These are phyloP conservation scores for Mucor mucedo DNA, from an alignment of 371 early-diverging fungal genomes.

Conservation along the genomic window DNA sequence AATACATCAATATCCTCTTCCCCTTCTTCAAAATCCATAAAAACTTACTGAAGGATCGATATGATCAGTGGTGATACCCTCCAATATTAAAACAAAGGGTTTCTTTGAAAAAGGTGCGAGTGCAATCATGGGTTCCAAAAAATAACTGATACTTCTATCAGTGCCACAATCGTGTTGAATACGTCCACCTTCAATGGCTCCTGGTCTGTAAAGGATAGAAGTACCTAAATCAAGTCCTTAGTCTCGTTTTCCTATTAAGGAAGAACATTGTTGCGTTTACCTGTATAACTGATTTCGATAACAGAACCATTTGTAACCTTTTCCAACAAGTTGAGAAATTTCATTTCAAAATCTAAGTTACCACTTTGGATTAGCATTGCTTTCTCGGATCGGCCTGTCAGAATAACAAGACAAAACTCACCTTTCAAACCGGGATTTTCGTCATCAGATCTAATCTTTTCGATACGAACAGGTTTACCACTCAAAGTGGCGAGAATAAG, in stretches of 20 bases:
- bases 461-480: slow-evolving; percentile 84
- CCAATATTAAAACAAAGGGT: slow-evolving; percentile 78
- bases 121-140: slow-evolving; percentile 87
- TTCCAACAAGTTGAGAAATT: slow-evolving; percentile 88
- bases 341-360: slow-evolving; percentile 84
- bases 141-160: slow-evolving; percentile 88
- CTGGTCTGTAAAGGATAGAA: slow-evolving; percentile 85
- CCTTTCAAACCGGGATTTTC: slow-evolving; percentile 88
- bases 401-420: slow-evolving; percentile 25
- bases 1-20: neutral
- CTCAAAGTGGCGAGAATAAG: slow-evolving; percentile 92
- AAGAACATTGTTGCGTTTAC: slow-evolving; percentile 29
- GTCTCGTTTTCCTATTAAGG: too few relatives aligned
- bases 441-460: slow-evolving; percentile 87
- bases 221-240: slow-evolving; percentile 64
- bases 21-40: slow-evolving; percentile 4
- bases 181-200: slow-evolving; percentile 88
- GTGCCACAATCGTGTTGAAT: slow-evolving; percentile 84
- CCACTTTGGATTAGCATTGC: neutral
- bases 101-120: slow-evolving; percentile 93
- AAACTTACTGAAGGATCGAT: slow-evolving; percentile 72
- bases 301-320: slow-evolving; percentile 91
- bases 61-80: slow-evolving; percentile 94
- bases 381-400: neutral
- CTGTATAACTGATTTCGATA: slow-evolving; percentile 93